These are phyloP conservation scores for Ceratocystis alfenasii DNA, from an alignment of 2,329 filamentous ascomycete species.

Conservation along the genomic window DNA sequence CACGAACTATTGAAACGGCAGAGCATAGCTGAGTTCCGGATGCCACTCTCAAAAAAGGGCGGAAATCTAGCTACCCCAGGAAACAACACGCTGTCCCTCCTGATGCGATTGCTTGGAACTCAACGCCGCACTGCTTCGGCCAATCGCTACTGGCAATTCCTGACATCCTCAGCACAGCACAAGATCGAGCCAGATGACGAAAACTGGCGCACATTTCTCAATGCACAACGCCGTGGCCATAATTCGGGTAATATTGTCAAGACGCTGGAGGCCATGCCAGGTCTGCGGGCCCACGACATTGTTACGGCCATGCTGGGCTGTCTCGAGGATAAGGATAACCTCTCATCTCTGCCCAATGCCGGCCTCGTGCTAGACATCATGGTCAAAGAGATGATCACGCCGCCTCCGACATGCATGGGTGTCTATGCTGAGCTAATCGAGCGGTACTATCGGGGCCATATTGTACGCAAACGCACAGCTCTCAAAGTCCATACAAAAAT, in stretches of 20 bases:
- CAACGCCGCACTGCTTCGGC: conserved; percentile 50
- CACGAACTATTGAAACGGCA: not conserved
- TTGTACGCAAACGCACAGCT: conserved; percentile 2
- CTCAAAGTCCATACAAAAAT: conserved; percentile 6
- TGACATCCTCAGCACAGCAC: conserved; percentile 42
- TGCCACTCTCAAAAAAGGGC: conserved; percentile 4
- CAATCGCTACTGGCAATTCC: conserved; percentile 63
- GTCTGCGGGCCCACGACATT: conserved; percentile 26
- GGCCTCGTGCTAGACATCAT: conserved; percentile 55
- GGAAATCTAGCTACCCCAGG: conserved; percentile 35
- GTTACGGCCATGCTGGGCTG: conserved; percentile 35
- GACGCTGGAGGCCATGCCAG: conserved; percentile 47
- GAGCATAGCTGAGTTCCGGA: not conserved
- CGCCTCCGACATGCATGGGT: conserved; percentile 13
- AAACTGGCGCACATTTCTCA: conserved; percentile 58
- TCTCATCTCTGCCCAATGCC: conserved; percentile 53
- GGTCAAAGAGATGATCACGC: conserved; percentile 24
- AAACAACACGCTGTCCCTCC: conserved; percentile 52
- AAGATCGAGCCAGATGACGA: conserved; percentile 57
- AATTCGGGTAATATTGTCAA: conserved; percentile 50
- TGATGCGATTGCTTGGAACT: conserved; percentile 52
- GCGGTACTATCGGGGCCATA: conserved; percentile 17
- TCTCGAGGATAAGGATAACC: conserved; percentile 63
- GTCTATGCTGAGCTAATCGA: conserved; percentile 17
- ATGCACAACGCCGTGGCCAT: conserved; percentile 52